phyloP scores from a whole-genome alignment of 495 filamentous ascomycete genomes.

The Friedmanniomyces endolithicus region DNA sequence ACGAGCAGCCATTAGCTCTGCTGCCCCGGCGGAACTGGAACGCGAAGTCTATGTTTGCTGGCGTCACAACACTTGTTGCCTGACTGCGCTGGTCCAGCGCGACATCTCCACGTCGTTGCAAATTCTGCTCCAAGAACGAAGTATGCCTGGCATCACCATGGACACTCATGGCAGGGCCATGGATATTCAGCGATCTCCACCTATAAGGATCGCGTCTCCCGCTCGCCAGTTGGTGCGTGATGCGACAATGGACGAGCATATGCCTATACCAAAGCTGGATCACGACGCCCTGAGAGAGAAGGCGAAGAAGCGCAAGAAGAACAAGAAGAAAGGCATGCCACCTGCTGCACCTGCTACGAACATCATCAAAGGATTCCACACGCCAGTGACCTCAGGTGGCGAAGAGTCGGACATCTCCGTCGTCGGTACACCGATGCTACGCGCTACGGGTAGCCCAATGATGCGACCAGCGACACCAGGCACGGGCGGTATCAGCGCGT shows the following conservation, averaged over 20 bases:
- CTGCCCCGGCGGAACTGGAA: too few species aligned
- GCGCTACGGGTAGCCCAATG: constrained; percentile 18
- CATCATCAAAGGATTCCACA: constrained; percentile 67
- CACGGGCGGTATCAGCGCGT: constrained; percentile 55
- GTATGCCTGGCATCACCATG: constrained; percentile 17
- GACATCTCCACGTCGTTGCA: too few species aligned
- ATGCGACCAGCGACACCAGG: constrained; percentile 45
- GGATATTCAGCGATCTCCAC: constrained; percentile 15
- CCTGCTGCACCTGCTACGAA: constrained; percentile 50
- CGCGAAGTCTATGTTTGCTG: background rate
- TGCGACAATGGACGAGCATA: background rate
- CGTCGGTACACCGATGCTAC: constrained; percentile 37
- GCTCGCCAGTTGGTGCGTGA: constrained; percentile 9
- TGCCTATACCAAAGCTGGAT: constrained; percentile 25
- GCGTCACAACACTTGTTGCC: background rate
- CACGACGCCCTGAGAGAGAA: constrained; percentile 26
- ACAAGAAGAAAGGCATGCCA: constrained; percentile 34
- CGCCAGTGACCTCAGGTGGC: constrained; percentile 70
- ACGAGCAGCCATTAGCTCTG: too few species aligned
- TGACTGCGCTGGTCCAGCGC: too few species aligned
- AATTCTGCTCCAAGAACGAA: background rate
- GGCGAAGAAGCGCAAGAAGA: constrained; percentile 37
- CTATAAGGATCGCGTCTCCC: constrained; percentile 20
- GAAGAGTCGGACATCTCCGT: constrained; percentile 69
- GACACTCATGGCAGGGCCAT: background rate